A percentile compares a stretch with the other conserved stretches of the same genome.
These are phyloP conservation scores for Aspergillus fijiensis DNA, from an alignment of 2,329 filamentous ascomycete species.

Conservation along the genomic window DNA sequence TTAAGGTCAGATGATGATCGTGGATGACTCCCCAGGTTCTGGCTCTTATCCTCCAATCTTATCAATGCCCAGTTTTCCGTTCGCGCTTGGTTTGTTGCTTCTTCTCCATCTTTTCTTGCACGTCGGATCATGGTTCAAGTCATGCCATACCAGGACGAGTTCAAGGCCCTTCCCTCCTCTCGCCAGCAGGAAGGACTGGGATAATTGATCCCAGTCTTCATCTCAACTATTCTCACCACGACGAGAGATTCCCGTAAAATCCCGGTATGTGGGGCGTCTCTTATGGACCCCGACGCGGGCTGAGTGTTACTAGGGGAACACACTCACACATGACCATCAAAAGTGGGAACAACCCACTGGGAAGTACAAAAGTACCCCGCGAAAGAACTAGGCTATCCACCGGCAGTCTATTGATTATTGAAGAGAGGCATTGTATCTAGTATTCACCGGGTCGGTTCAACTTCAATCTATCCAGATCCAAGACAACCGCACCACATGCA, in stretches of 20 bases:
- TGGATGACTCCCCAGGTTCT: not conserved
- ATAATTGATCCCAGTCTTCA: not conserved
- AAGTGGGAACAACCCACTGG: not conserved
- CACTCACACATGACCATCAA: slow-evolving; percentile 16
- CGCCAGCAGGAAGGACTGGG: not conserved
- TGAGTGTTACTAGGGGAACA: slow-evolving; percentile 26
- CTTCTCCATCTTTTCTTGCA: not conserved
- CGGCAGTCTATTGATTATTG: too few relatives aligned
- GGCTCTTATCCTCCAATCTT: not conserved
- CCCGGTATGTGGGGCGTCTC: slow-evolving; percentile 16
- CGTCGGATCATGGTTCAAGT: not conserved
- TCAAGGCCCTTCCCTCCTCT: not conserved
- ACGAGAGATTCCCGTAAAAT: slow-evolving; percentile 16
- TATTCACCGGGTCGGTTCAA: not conserved
- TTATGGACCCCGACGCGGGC: slow-evolving; percentile 7
- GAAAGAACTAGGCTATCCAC: not conserved
- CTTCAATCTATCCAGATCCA: not conserved
- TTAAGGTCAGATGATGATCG: not conserved
- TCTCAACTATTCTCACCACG: not conserved
- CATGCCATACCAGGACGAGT: not conserved
- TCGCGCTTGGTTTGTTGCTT: not conserved
- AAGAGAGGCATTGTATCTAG: not conserved
- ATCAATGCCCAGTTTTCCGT: not conserved
- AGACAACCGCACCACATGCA: not conserved
- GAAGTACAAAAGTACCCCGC: slow-evolving; percentile 5